Conservation (phyloP, 2,329 filamentous ascomycete species). For the Sporothrix schenckii region DNA sequence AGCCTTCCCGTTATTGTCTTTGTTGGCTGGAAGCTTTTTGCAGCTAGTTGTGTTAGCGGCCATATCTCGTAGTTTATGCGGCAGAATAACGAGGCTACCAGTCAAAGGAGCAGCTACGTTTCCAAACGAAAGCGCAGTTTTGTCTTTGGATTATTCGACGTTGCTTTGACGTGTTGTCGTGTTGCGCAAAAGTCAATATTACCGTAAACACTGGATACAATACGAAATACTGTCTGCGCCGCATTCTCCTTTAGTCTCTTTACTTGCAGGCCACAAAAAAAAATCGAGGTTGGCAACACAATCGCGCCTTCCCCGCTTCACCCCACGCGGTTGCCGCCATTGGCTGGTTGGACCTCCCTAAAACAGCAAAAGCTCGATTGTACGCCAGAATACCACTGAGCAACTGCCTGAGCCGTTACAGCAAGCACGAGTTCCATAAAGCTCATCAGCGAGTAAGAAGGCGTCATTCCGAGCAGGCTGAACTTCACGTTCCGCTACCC, state of each 20-base stretch:
- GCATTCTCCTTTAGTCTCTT: neutral
- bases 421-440: neutral
- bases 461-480: constrained; percentile 15
- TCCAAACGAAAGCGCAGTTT: neutral
- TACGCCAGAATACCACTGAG: no score
- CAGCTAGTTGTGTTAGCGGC: neutral
- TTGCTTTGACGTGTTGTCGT: neutral
- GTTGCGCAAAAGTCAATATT: neutral
- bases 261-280: neutral
- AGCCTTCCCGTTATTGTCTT: constrained; percentile 13
- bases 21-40: neutral
- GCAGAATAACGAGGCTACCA: neutral
- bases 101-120: neutral
- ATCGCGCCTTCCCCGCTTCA: constrained; percentile 14
- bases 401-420: no score
- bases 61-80: neutral
- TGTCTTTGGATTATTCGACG: neutral
- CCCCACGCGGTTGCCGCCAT: constrained; percentile 12
- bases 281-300: neutral
- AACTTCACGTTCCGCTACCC: neutral
- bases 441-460: constrained; percentile 29
- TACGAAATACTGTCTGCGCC: neutral
- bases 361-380: neutral
- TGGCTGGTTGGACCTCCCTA: constrained; percentile 23
- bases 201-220: neutral